Evolutionary conservation across 1,284 basidiomycete species (phyloP), one percentile per base, ranked within the genome.

Genomic region (Marasmius fiardii): DNA sequence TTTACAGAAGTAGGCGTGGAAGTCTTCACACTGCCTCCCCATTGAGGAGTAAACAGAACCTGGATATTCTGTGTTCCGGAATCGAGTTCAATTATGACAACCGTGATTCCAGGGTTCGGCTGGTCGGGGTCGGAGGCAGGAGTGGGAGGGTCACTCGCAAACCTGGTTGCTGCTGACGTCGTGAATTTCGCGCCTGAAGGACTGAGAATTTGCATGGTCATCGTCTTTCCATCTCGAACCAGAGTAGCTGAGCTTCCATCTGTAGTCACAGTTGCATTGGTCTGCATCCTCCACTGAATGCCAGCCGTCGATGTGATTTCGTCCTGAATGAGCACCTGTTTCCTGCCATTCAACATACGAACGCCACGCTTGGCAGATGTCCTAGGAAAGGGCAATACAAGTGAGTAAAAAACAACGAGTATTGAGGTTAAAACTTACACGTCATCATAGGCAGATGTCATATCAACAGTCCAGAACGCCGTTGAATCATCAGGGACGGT

Each of bases 221-320:
- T 74, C 10, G 76, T 79, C 63, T 75, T 72, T 54, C 76, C 79
- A 43, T 65, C 63, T n/a, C 65, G 60, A 16, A 52, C 55, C 37
- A 68, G 54, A 57, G 65, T 66, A 31, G 65, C 66, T 12, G 61
- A 56, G 28, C 61, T 59, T 12, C 60, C 61, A 28, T 54, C 64
- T 53, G 84, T 64, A 12, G 62, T 55, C 21, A 86, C 72, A 4
- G 85, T 86, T 37, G 86, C 90, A 67, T 96, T 99, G 59, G 97
- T 98, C 72, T 99, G 95, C 79, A 95, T 92, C 50, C 95, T 85
- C 96, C 96, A 98, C 78, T 89, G 81, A 55, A 95, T 74, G 23
- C 78, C 65, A 23, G 71, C 74, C 24, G 77, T 71, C 2, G 85
- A 74, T 18, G 72, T 78, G 67, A 95, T 85, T 66, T 96, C 93